Conservation (phyloP, 2,329 filamentous ascomycete species). For the Penicillium sp. region DNA sequence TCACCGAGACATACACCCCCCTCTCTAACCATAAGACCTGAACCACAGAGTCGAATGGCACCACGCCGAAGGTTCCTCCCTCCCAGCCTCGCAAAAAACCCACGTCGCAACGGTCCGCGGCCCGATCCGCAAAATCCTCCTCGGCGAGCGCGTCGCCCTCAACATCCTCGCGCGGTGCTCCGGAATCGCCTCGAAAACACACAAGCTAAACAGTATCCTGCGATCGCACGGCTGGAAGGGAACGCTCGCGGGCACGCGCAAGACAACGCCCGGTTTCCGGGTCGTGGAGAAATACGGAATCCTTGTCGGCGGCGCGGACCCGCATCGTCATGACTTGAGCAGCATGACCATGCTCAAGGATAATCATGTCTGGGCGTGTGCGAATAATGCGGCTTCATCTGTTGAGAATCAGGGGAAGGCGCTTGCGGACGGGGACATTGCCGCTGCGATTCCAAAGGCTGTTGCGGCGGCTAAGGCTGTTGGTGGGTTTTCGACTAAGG, state of each 20-base stretch:
- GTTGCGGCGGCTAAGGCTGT: slow-evolving; percentile 82
- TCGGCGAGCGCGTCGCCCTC: slow-evolving; percentile 92
- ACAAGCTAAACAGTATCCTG: slow-evolving; percentile 56
- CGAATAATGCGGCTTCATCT: slow-evolving; percentile 46
- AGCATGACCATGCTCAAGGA: slow-evolving; percentile 99
- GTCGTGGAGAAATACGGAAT: slow-evolving; percentile 98
- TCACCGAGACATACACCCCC: neutral
- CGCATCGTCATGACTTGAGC: slow-evolving; percentile 87
- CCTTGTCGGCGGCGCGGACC: slow-evolving; percentile 89
- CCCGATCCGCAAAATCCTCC: slow-evolving; percentile 78
- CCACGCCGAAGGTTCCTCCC: slow-evolving; percentile 71
- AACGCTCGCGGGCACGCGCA: slow-evolving; percentile 89
- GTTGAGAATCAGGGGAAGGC: slow-evolving; percentile 23
- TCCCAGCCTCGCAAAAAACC: slow-evolving; percentile 61
- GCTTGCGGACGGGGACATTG: slow-evolving; percentile 34
- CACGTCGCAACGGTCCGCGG: slow-evolving; percentile 82
- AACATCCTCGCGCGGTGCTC: slow-evolving; percentile 91
- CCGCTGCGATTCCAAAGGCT: slow-evolving; percentile 78
- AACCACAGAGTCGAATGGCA: slow-evolving; percentile 77
- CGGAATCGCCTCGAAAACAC: slow-evolving; percentile 75
- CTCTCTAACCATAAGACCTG: neutral
- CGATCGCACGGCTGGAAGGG: slow-evolving; percentile 74
- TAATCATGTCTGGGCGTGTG: slow-evolving; percentile 94
- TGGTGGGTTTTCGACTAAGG: slow-evolving; percentile 88
- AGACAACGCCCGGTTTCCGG: slow-evolving; percentile 95